A percentile compares a stretch with the other conserved stretches of the same genome.
Evolutionary conservation across 495 filamentous ascomycete genomes (phyloP).

Genomic region (Endocarpon pusillum): DNA sequence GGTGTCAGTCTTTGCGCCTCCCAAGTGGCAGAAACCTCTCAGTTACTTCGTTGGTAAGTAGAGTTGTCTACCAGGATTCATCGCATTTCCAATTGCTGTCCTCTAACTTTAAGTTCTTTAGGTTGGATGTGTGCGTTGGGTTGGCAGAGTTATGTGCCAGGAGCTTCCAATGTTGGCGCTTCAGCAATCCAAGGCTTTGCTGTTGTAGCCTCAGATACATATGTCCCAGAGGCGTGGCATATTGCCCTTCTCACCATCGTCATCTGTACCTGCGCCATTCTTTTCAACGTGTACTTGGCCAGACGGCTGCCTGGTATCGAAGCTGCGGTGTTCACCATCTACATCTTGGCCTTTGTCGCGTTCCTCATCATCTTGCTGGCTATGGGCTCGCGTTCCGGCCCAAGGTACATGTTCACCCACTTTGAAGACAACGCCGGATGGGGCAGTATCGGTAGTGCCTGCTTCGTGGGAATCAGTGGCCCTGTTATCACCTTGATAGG

Average conservation of each 20-base stretch:
- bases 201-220: slow-evolving; percentile 5
- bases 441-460: slow-evolving; percentile 21
- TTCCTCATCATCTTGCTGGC: slow-evolving; percentile 25
- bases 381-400: slow-evolving; percentile 13
- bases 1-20: slow-evolving; percentile 29
- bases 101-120: no score
- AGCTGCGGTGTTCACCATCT: slow-evolving; percentile 22
- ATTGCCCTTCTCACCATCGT: slow-evolving; percentile 22
- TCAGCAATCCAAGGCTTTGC: not conserved
- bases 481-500: slow-evolving; percentile 16
- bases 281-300: slow-evolving; percentile 23
- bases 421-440: slow-evolving; percentile 23
- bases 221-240: slow-evolving; percentile 24
- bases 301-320: slow-evolving; percentile 22
- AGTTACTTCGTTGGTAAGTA: slow-evolving; percentile 25
- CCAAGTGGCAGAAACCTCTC: slow-evolving; percentile 23
- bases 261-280: slow-evolving; percentile 13
- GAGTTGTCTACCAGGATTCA: not conserved
- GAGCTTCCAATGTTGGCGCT: not conserved
- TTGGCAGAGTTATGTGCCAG: not conserved
- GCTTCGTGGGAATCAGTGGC: slow-evolving; percentile 19
- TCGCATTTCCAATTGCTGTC: not conserved
- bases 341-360: slow-evolving; percentile 30
- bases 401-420: slow-evolving; percentile 19
- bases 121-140: no score